Conservation (phyloP, 139 green algal species). For the Klebsormidium nitens region DNA sequence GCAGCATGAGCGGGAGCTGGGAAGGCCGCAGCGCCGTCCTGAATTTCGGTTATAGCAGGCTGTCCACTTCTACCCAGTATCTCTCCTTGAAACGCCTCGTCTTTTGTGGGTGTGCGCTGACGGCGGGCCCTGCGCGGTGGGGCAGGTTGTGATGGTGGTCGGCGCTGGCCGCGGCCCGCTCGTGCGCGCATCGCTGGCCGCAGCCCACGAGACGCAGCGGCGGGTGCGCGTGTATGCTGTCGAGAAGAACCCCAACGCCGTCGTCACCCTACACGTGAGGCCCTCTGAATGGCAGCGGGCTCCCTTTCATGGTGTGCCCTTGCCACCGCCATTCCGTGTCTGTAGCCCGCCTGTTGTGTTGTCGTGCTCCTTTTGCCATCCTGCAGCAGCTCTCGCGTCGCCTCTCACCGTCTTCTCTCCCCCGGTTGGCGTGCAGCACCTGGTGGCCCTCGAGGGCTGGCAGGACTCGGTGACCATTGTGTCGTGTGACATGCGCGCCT, state of each 20-base stretch:
- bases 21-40: too few species aligned
- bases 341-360: not conserved
- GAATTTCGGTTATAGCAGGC: too few species aligned
- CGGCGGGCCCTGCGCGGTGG: not conserved
- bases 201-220: slow-evolving; percentile 21
- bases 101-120: not conserved
- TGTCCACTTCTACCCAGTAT: too few species aligned
- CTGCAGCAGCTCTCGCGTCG: not conserved
- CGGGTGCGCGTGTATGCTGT: slow-evolving; percentile 83
- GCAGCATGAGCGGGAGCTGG: too few species aligned
- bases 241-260: slow-evolving; percentile 97
- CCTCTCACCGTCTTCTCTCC: not conserved
- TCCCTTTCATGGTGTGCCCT: too few species aligned
- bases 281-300: too few species aligned
- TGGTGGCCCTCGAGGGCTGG: slow-evolving; percentile 64
- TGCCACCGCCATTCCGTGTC: too few species aligned
- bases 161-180: slow-evolving; percentile 88
- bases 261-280: slow-evolving; percentile 87
- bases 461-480: slow-evolving; percentile 58
- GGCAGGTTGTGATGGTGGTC: slow-evolving; percentile 87
- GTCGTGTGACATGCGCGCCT: slow-evolving; percentile 79
- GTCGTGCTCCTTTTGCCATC: not conserved
- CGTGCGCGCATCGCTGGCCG: slow-evolving; percentile 58
- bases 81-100: not conserved
- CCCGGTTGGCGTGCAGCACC: slow-evolving; percentile 21